Conservation (phyloP, 1,284 basidiomycete species). For the Gymnopus androsaceus region DNA sequence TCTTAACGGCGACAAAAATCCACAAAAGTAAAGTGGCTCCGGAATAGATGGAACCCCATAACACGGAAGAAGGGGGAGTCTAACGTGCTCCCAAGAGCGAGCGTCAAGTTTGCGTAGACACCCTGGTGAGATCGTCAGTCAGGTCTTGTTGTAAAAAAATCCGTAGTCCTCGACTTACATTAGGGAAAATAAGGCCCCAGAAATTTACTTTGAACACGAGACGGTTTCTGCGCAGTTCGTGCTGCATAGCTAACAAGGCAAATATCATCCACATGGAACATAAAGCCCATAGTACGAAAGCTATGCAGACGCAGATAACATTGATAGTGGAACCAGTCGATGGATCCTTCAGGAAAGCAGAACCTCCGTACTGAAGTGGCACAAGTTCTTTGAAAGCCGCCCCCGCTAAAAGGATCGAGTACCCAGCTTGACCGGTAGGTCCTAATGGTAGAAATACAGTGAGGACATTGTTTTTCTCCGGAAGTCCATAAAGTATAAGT, state of each 20-base stretch:
- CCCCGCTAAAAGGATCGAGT: slow-evolving; percentile 47
- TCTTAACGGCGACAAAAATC: slow-evolving; percentile 50
- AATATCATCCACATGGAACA: slow-evolving; percentile 57
- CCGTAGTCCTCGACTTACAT: slow-evolving; percentile 39
- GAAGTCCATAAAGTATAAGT: slow-evolving; percentile 48
- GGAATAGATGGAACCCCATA: slow-evolving; percentile 56
- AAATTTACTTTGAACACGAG: slow-evolving; percentile 52
- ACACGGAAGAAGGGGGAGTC: slow-evolving; percentile 55
- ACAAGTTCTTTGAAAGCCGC: slow-evolving; percentile 41
- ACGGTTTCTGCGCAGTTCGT: slow-evolving; percentile 37
- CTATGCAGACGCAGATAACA: slow-evolving; percentile 44
- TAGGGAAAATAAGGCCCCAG: slow-evolving; percentile 66
- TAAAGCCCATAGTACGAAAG: slow-evolving; percentile 56
- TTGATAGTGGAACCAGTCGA: slow-evolving; percentile 42
- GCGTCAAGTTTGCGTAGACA: slow-evolving; percentile 67
- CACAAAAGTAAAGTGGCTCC: slow-evolving; percentile 56
- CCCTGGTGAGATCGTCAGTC: slow-evolving; percentile 36
- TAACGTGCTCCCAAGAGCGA: slow-evolving; percentile 52
- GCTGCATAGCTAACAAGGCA: slow-evolving; percentile 45
- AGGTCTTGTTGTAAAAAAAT: neutral
- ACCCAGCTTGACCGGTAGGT: slow-evolving; percentile 63
- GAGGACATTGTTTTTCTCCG: slow-evolving; percentile 49
- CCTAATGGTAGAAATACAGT: slow-evolving; percentile 63
- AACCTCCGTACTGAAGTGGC: slow-evolving; percentile 29
- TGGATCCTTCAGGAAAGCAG: slow-evolving; percentile 27